These are phyloP conservation scores for Penicillium alfredii DNA, from an alignment of 495 filamentous ascomycete genomes.

Conservation along the genomic window DNA sequence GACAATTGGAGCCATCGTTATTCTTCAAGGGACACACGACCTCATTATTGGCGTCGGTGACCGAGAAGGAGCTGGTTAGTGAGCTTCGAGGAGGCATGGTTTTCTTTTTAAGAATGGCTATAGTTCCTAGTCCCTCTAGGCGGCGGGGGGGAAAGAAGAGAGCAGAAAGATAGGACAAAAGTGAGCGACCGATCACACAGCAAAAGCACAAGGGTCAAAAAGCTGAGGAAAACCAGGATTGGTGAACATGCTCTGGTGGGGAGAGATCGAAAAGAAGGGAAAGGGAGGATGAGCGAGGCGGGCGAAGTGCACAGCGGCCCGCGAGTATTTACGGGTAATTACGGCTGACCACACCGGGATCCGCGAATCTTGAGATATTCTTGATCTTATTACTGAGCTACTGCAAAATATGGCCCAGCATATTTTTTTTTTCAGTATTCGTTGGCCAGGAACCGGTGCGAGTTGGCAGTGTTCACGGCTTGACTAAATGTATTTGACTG, in stretches of 20 bases:
- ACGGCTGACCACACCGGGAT: too few species aligned
- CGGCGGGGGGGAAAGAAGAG: slow-evolving; percentile 2
- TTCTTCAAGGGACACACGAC: slow-evolving; percentile 95
- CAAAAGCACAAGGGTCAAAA: slow-evolving; percentile 6
- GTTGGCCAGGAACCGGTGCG: too few species aligned
- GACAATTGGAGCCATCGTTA: slow-evolving; percentile 94
- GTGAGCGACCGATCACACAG: slow-evolving; percentile 4
- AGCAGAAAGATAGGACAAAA: slow-evolving; percentile 1
- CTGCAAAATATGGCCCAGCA: too few species aligned
- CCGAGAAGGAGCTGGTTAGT: slow-evolving; percentile 84
- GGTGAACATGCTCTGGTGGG: slow-evolving; percentile 13
- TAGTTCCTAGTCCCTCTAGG: slow-evolving; percentile 33
- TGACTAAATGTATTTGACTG: too few species aligned
- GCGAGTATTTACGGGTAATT: slow-evolving; percentile 17
- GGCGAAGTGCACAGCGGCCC: slow-evolving; percentile 9
- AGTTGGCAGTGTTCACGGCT: too few species aligned
- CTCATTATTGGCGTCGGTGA: slow-evolving; percentile 87
- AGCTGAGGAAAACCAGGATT: slow-evolving; percentile 7
- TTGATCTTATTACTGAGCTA: too few species aligned
- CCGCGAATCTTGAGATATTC: too few species aligned
- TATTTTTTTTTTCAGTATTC: too few species aligned
- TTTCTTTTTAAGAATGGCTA: too few species aligned
- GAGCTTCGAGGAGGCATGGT: slow-evolving; percentile 83
- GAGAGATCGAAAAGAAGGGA: slow-evolving; percentile 16
- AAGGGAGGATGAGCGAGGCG: slow-evolving; percentile 12